Conservation (phyloP, 768 basidiomycete genomes). For the Boletus eberwhitei region DNA sequence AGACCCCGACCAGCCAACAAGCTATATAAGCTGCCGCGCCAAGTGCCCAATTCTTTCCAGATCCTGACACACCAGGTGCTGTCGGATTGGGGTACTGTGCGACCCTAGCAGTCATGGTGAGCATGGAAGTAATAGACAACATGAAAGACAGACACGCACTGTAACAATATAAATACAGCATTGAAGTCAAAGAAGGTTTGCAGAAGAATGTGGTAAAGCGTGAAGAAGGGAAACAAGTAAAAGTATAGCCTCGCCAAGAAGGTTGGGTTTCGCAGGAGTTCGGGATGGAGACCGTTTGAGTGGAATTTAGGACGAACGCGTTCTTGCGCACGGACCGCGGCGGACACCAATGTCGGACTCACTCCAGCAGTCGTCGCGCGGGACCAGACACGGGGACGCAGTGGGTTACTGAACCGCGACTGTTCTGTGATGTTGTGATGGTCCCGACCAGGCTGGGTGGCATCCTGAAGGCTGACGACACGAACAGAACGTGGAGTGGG, state of each 20-base stretch:
- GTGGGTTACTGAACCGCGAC: conserved; percentile 39
- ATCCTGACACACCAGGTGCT: conserved; percentile 65
- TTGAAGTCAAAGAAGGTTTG: conserved; percentile 92
- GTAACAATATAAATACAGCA: conserved; percentile 74
- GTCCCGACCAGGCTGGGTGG: conserved; percentile 38
- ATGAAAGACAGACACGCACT: conserved; percentile 51
- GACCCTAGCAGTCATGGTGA: conserved; percentile 46
- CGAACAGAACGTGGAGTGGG: conserved; percentile 79
- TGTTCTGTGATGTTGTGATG: conserved; percentile 51
- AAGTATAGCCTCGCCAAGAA: conserved; percentile 56
- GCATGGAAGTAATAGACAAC: background rate
- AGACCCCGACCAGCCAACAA: conserved; percentile 74
- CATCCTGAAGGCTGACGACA: conserved; percentile 68
- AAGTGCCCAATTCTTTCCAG: conserved; percentile 77
- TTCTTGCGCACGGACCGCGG: conserved; percentile 31
- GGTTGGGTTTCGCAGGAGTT: conserved; percentile 62
- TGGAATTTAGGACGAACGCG: conserved; percentile 60
- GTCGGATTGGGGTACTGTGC: conserved; percentile 71
- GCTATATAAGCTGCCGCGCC: conserved; percentile 80
- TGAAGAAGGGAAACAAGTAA: conserved; percentile 65
- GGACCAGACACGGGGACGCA: conserved; percentile 54
- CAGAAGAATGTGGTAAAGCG: conserved; percentile 67
- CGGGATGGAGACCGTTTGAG: conserved; percentile 63
- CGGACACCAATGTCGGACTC: conserved; percentile 44
- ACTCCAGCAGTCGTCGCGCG: conserved; percentile 47